Percentiles rank a stretch among this genome's conserved stretches.
These are phyloP conservation scores for Penicillium corylophilum DNA, from an alignment of 2,329 filamentous ascomycete genomes.

Conservation along the genomic window DNA sequence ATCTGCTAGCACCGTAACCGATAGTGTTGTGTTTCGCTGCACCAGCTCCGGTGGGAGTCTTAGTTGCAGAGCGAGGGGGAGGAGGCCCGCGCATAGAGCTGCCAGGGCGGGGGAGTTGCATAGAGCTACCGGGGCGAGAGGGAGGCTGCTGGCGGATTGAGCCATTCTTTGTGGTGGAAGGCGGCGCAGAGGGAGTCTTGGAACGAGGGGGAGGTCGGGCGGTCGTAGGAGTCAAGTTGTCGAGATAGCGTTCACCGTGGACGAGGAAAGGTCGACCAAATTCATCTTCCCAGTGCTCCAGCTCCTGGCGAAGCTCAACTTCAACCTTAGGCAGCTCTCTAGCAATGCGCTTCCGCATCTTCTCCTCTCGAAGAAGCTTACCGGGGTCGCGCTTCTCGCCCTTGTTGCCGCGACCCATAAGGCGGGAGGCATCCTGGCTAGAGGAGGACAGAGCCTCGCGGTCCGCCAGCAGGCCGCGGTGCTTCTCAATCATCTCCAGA, in stretches of 20 bases:
- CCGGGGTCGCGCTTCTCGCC: conserved; percentile 93
- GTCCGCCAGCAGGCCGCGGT: conserved; percentile 79
- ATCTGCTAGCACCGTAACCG: conserved; percentile 22
- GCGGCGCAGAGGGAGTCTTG: conserved; percentile 45
- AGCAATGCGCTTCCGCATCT: conserved; percentile 95
- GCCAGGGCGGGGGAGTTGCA: conserved; percentile 38
- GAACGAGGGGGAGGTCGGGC: conserved; percentile 64
- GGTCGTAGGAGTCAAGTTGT: conserved; percentile 67
- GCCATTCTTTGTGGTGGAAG: conserved; percentile 29
- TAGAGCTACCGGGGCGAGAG: conserved; percentile 33
- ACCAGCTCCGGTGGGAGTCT: conserved; percentile 46
- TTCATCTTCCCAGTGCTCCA: conserved; percentile 89
- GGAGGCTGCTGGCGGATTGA: conserved; percentile 27
- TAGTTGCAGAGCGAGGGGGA: conserved; percentile 45
- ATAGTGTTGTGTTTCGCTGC: conserved; percentile 43
- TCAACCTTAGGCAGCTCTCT: conserved; percentile 95
- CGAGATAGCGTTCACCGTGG: conserved; percentile 86
- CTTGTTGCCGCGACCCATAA: conserved; percentile 88
- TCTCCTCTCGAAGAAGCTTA: conserved; percentile 90
- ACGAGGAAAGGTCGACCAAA: conserved; percentile 92
- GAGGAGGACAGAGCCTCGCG: conserved; percentile 84
- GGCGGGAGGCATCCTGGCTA: conserved; percentile 88
- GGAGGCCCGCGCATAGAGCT: conserved; percentile 40
- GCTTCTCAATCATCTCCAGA: conserved; percentile 76
- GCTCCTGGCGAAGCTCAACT: conserved; percentile 73